phyloP scores from a whole-genome alignment of 257 asterid genomes.

The Salvia miltiorrhiza region DNA sequence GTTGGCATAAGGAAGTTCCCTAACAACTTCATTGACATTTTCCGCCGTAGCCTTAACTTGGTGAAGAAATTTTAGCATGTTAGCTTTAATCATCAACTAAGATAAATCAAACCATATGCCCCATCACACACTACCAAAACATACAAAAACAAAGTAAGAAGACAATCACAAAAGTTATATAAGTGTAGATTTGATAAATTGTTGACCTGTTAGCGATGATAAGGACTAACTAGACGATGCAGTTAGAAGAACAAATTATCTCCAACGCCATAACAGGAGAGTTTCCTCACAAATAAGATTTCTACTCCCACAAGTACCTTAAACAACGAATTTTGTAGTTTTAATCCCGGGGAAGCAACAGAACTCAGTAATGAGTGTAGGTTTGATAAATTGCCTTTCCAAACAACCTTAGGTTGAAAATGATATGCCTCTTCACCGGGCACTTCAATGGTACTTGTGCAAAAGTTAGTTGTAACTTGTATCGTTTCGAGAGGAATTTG shows the following conservation, averaged over 20 bases:
- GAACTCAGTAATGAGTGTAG: neutral
- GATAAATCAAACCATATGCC: neutral
- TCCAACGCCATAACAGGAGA: neutral
- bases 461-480: neutral
- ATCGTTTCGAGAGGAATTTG: neutral
- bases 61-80: slow-evolving; percentile 10
- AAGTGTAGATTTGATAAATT: slow-evolving; percentile 56
- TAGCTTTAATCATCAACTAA: neutral
- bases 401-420: slow-evolving; percentile 81
- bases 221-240: neutral
- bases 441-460: slow-evolving; percentile 41
- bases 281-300: neutral
- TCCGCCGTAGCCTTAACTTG: slow-evolving; percentile 97
- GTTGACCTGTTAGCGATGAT: neutral
- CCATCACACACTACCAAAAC: neutral
- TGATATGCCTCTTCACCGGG: slow-evolving; percentile 80
- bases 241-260: neutral
- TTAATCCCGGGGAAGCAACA: neutral
- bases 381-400: slow-evolving; percentile 60
- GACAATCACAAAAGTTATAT: slow-evolving; percentile 36
- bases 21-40: slow-evolving; percentile 89
- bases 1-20: slow-evolving; percentile 99
- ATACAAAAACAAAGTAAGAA: slow-evolving; percentile 9
- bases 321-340: neutral
- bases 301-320: slow-evolving; percentile 1